Conservation (phyloP, 2,329 filamentous ascomycete genomes). For the Colletotrichum eremochloae region DNA sequence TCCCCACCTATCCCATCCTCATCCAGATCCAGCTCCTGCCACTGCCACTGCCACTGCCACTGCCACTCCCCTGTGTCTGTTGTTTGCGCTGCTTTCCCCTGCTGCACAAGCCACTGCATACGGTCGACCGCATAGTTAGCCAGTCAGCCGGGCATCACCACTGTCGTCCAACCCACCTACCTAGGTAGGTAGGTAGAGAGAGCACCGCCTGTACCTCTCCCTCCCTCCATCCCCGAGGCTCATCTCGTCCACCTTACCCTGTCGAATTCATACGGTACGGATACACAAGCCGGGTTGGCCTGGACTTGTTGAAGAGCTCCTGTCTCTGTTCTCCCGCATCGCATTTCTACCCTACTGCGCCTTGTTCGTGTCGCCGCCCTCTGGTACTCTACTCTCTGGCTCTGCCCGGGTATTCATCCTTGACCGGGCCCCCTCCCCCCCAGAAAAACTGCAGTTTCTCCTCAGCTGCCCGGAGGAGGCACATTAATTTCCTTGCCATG, state of each 20-base stretch:
- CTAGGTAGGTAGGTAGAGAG: not conserved
- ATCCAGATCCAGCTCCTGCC: constrained; percentile 13
- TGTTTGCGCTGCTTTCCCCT: constrained; percentile 1
- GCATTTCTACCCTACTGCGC: constrained; percentile 6
- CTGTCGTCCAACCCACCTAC: not conserved
- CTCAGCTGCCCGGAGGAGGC: constrained; percentile 26
- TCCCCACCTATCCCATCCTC: constrained; percentile 24
- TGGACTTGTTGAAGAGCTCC: constrained; percentile 18
- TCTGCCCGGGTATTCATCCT: constrained; percentile 16
- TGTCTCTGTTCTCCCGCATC: constrained; percentile 13
- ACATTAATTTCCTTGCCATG: constrained; percentile 54
- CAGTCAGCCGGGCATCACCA: not conserved
- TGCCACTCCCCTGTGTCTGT: constrained; percentile 5
- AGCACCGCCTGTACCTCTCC: not conserved
- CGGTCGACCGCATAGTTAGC: constrained; percentile 6
- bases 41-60: not conserved
- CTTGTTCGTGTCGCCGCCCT: constrained; percentile 24
- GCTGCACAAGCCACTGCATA: constrained; percentile 7
- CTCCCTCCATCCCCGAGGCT: not conserved
- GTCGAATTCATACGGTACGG: constrained; percentile 36
- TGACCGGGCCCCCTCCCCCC: constrained; percentile 41
- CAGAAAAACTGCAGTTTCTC: constrained; percentile 24
- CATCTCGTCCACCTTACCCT: constrained; percentile 7
- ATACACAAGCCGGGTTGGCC: constrained; percentile 22
- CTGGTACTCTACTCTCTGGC: not conserved